These are phyloP conservation scores for Mucor irregularis DNA, from an alignment of 371 early-diverging fungal genomes.

Conservation along the genomic window DNA sequence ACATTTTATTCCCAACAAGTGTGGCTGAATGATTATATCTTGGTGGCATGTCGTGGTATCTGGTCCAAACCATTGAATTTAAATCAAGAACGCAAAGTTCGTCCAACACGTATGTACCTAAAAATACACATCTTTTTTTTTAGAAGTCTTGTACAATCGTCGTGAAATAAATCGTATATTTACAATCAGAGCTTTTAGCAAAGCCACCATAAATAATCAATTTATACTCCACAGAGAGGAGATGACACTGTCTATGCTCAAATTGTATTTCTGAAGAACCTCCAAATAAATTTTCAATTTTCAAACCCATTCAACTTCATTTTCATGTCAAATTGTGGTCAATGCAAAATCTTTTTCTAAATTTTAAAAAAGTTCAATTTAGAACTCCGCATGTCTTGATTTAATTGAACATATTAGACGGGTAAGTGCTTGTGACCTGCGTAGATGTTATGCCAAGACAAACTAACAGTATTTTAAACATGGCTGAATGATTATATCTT, in stretches of 20 bases:
- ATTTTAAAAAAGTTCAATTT: neutral
- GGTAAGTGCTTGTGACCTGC: slow-evolving; percentile 43
- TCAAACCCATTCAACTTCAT: neutral
- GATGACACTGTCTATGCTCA: slow-evolving; percentile 34
- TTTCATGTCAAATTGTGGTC: slow-evolving; percentile 15
- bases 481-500: slow-evolving; percentile 60
- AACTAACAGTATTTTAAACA: neutral
- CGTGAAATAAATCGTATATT: slow-evolving; percentile 5
- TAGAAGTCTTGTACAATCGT: neutral
- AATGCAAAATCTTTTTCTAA: neutral
- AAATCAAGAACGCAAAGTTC: slow-evolving; percentile 57
- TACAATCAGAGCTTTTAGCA: too few relatives aligned
- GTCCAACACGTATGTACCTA: slow-evolving; percentile 63
- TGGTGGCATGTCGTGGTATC: slow-evolving; percentile 48
- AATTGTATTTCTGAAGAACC: slow-evolving; percentile 18
- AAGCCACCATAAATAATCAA: slow-evolving; percentile 36
- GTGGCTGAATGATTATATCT: slow-evolving; percentile 62
- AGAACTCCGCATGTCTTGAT: slow-evolving; percentile 86
- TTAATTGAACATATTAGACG: slow-evolving; percentile 78
- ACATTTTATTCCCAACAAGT: slow-evolving; percentile 51
- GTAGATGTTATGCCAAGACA: neutral
- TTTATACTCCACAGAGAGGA: slow-evolving; percentile 20
- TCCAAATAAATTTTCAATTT: neutral
- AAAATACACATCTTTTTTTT: neutral
- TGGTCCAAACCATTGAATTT: slow-evolving; percentile 54